A percentile compares a stretch with the other conserved stretches of the same genome.
Conservation (phyloP, 2,329 filamentous ascomycete genomes). For the Hymenoscyphus infarciens region DNA sequence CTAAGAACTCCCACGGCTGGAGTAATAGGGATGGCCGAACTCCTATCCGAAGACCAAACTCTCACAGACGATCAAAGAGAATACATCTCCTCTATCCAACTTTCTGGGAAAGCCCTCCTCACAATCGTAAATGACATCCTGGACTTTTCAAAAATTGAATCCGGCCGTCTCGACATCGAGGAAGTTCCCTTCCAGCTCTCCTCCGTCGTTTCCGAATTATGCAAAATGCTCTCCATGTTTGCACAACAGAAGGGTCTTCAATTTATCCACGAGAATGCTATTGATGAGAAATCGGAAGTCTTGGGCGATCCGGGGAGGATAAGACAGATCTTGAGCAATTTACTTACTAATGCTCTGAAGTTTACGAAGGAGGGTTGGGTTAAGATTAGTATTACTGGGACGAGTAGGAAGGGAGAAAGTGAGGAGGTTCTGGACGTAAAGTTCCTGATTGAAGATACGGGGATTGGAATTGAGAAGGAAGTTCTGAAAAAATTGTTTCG, state of each 20-base stretch:
- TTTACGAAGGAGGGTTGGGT: constrained; percentile 68
- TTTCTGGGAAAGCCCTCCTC: constrained; percentile 27
- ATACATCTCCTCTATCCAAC: constrained; percentile 27
- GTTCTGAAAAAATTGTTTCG: constrained; percentile 73
- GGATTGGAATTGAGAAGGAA: constrained; percentile 64
- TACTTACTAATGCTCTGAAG: constrained; percentile 70
- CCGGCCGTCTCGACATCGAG: constrained; percentile 66
- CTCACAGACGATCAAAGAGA: constrained; percentile 24
- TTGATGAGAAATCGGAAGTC: constrained; percentile 61
- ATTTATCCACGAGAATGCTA: constrained; percentile 61
- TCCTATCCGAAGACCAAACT: constrained; percentile 26
- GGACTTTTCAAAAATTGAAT: constrained; percentile 72
- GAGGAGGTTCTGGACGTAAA: constrained; percentile 46
- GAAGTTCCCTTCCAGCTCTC: constrained; percentile 62
- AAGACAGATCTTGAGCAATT: constrained; percentile 74
- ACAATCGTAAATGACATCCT: constrained; percentile 68
- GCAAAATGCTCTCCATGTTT: constrained; percentile 70
- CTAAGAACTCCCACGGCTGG: constrained; percentile 30
- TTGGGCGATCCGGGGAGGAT: constrained; percentile 69
- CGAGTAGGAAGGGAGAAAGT: constrained; percentile 31
- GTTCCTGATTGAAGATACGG: constrained; percentile 73
- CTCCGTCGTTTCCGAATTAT: constrained; percentile 40
- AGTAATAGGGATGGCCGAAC: constrained; percentile 30
- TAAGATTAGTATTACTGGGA: constrained; percentile 43
- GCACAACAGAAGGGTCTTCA: constrained; percentile 40